These are phyloP conservation scores for Pseudocercospora fijiensis DNA, from an alignment of 2,329 filamentous ascomycete species.

Conservation along the genomic window DNA sequence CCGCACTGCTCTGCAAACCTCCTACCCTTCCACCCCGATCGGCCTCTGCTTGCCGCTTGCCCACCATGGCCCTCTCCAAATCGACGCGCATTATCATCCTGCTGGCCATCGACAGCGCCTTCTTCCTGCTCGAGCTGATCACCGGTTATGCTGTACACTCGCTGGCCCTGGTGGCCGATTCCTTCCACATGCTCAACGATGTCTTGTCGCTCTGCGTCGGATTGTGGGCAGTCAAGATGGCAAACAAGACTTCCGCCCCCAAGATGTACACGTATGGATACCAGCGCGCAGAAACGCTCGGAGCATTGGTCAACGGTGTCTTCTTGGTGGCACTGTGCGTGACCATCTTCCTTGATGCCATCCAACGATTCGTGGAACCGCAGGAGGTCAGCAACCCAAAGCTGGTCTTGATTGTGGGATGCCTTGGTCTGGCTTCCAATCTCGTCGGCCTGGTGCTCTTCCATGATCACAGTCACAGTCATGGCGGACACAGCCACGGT, in stretches of 20 bases:
- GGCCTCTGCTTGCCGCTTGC: conserved; percentile 1
- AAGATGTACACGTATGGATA: conserved; percentile 96
- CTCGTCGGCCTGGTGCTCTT: conserved; percentile 85
- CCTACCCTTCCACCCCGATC: not conserved
- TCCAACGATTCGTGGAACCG: conserved; percentile 87
- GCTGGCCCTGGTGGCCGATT: conserved; percentile 89
- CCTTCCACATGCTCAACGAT: conserved; percentile 99
- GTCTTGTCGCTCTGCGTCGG: conserved; percentile 91
- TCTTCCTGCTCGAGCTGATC: conserved; percentile 86
- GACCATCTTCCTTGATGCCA: conserved; percentile 92
- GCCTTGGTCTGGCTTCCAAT: conserved; percentile 81
- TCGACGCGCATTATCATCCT: conserved; percentile 88
- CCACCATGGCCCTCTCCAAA: conserved; percentile 82
- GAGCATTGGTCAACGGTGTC: conserved; percentile 94
- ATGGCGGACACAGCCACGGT: conserved; percentile 60
- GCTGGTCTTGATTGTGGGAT: conserved; percentile 87
- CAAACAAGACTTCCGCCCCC: conserved; percentile 64
- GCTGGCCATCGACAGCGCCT: conserved; percentile 81
- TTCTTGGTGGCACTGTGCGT: conserved; percentile 95
- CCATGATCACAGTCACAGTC: conserved; percentile 86
- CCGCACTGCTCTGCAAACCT: not conserved
- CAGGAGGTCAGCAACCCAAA: conserved; percentile 82
- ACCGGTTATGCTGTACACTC: conserved; percentile 86
- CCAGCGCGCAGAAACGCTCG: conserved; percentile 94
- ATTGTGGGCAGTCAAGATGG: conserved; percentile 90